A percentile compares a stretch with the other conserved stretches of the same genome.
phyloP scores from a whole-genome alignment of 1,139 yeast genomes.

The Suhomyces wounanorum region DNA sequence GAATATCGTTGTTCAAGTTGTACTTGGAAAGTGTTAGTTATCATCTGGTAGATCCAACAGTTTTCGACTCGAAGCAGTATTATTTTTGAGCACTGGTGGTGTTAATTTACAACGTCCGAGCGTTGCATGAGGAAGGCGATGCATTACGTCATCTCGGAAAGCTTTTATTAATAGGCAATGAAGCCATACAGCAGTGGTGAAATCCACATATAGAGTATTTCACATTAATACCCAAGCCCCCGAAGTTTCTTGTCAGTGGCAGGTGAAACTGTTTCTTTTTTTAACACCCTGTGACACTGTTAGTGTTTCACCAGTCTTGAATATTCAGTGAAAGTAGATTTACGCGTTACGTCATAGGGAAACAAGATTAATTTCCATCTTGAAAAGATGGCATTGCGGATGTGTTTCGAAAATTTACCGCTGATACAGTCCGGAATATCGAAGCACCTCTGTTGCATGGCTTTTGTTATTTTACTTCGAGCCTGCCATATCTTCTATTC shows the following conservation, averaged over 20 bases:
- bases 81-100: background rate
- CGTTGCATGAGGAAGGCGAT: slow-evolving; percentile 4
- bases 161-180: background rate
- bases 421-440: background rate
- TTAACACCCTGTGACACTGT: background rate
- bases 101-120: background rate
- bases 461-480: background rate
- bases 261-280: background rate
- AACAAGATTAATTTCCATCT: background rate
- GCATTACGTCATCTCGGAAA: slow-evolving; percentile 6
- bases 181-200: background rate
- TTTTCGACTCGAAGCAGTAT: background rate
- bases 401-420: background rate
- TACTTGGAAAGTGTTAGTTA: too few relatives aligned
- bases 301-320: background rate
- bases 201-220: background rate
- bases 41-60: background rate
- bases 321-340: background rate
- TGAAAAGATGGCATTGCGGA: background rate
- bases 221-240: background rate
- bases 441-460: background rate
- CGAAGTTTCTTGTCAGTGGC: background rate
- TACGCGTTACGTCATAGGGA: slow-evolving; percentile 1
- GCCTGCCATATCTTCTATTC: background rate
- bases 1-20: too few relatives aligned